Evolutionary conservation across 1,284 basidiomycete species (phyloP), one percentile per base, ranked within the genome.

Genomic region (Puccinia triticina): DNA sequence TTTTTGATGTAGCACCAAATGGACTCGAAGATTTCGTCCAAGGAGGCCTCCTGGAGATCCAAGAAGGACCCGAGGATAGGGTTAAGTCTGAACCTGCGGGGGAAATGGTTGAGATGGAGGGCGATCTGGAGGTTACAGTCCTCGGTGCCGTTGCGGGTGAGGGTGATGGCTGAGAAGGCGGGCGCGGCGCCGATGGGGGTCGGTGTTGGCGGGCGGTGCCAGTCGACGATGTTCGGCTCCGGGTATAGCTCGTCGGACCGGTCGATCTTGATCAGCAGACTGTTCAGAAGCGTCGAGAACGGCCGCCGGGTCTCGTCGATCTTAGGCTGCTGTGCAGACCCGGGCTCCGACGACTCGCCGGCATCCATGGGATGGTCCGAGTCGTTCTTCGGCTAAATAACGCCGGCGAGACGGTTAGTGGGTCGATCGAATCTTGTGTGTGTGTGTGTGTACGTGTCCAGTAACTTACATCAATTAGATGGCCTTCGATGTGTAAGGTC

Each of bases 1-100:
- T 75, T 74, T 43, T 82, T 82, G 59, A 82, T 55, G 34, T 82
- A 82, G 43, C 21, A 48, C 79, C 79, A 82, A 32, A 82, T 61
- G 0, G 71, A 34, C 10, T 82, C 79, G 8, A 75, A 64, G 55
- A 82, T 66, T n/a, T 50, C 46, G 46, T 71, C 69, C 43, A 82
- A 55, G 26, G 34, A 32, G 12, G 40, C 79, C 50, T 82, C 79
- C 26, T 74, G 50, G 18, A 82, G 48, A 43, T 75, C 79, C 29
- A 82, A 26, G 72, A 82, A 74, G 16, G 46, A n/a, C 14, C 79
- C 72, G 8, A 82, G 55, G 59, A 75, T 23, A 5, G 79, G 71
- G 32, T 50, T 57, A 3, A 82, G 26, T 34, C 53, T 82, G 37
- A 82, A 74, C 43, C 79, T 26, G 11, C 73, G 71, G 14, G 79